A percentile compares a stretch with the other conserved stretches of the same genome.
Evolutionary conservation across 805 yeast genomes (phyloP).

Genomic region (Isabelozyma rhagii): DNA sequence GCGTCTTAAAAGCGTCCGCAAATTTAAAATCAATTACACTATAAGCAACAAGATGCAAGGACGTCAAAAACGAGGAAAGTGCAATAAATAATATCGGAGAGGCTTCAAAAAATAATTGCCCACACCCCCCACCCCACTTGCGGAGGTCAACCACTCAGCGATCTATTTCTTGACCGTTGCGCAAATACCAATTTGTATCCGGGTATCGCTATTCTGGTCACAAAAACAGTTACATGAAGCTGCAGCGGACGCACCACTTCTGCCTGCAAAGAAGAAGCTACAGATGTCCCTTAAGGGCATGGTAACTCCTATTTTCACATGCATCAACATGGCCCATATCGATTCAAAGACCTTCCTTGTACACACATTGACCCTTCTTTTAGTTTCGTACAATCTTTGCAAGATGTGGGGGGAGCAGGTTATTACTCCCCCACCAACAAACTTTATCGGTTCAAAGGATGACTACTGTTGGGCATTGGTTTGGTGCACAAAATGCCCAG

Average conservation of each 20-base stretch:
- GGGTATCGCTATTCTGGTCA: neutral
- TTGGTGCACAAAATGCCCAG: neutral
- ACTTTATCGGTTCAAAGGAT: neutral
- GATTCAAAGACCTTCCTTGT: too few species aligned
- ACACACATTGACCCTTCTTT: neutral
- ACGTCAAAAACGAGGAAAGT: too few species aligned
- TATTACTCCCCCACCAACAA: neutral
- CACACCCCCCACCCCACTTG: too few species aligned
- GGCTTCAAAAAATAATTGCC: too few species aligned
- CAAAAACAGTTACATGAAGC: neutral
- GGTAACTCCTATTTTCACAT: neutral
- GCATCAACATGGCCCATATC: neutral
- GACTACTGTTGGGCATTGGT: neutral
- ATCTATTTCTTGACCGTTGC: too few species aligned
- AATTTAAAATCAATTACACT: too few species aligned
- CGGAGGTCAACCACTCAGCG: too few species aligned
- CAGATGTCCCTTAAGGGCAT: neutral
- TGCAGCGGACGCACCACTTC: neutral
- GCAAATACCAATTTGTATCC: neutral
- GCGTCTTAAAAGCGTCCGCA: too few species aligned
- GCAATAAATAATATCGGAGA: too few species aligned
- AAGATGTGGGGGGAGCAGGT: too few species aligned
- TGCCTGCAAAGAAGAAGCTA: neutral
- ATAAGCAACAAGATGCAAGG: too few species aligned
- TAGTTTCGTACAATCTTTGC: neutral